Conservation (phyloP, 345 rosid species). For the Corchorus capsularis region DNA sequence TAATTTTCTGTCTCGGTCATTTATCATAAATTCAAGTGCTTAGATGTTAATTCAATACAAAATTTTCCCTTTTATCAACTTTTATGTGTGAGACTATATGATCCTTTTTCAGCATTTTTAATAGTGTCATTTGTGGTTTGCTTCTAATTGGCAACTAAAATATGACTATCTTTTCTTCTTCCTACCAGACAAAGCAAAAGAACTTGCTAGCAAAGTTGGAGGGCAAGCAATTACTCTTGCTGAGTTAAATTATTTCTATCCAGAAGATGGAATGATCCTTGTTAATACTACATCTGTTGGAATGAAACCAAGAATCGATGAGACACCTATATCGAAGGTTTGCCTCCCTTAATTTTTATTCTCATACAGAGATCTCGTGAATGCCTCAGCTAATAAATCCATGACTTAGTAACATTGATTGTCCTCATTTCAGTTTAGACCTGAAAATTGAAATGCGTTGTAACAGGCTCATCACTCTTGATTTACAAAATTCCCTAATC, state of each 20-base stretch:
- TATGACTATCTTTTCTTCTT: slow-evolving; percentile 20
- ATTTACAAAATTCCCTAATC: neutral
- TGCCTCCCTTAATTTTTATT: neutral
- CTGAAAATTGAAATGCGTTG: neutral
- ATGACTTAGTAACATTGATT: neutral
- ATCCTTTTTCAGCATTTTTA: neutral
- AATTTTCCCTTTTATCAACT: neutral
- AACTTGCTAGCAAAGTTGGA: slow-evolving; percentile 54
- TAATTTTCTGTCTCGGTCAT: neutral
- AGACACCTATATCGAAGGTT: slow-evolving; percentile 57
- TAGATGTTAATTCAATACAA: neutral
- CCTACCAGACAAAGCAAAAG: slow-evolving; percentile 46
- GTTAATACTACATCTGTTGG: slow-evolving; percentile 66
- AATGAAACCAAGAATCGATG: slow-evolving; percentile 55
- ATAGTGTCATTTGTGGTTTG: neutral
- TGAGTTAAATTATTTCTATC: slow-evolving; percentile 58
- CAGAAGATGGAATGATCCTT: slow-evolving; percentile 64
- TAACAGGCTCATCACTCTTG: neutral
- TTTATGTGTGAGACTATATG: neutral
- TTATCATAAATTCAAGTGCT: neutral
- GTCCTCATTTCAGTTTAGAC: neutral
- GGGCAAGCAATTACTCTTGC: slow-evolving; percentile 52
- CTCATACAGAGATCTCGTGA: neutral
- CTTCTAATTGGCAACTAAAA: neutral
- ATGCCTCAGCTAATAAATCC: neutral